A percentile compares a stretch with the other conserved stretches of the same genome.
Evolutionary conservation across 768 basidiomycete genomes (phyloP).

Genomic region (Russula earlei): DNA sequence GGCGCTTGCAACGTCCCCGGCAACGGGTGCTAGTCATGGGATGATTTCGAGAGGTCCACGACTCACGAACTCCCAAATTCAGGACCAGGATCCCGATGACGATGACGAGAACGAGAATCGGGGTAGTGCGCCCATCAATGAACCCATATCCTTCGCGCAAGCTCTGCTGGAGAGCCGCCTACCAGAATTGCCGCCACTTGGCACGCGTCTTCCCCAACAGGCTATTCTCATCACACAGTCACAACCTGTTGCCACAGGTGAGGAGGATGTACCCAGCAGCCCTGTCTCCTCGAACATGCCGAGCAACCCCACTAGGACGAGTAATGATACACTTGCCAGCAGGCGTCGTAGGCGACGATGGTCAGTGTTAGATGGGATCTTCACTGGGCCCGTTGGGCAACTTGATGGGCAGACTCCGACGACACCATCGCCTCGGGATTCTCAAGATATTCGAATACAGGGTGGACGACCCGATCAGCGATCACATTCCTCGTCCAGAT

Average conservation of each 20-base stretch:
- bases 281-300: constrained; percentile 39
- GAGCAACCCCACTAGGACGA: constrained; percentile 21
- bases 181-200: constrained; percentile 63
- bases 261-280: constrained; percentile 36
- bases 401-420: not conserved
- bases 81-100: constrained; percentile 30
- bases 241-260: constrained; percentile 29
- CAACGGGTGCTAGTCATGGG: constrained; percentile 16
- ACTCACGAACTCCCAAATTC: constrained; percentile 14
- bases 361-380: constrained; percentile 54
- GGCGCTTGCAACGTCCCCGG: constrained; percentile 44
- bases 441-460: not conserved
- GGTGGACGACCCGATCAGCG: not conserved
- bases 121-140: constrained; percentile 30
- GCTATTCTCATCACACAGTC: constrained; percentile 54
- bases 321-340: constrained; percentile 22
- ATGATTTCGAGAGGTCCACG: constrained; percentile 8
- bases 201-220: constrained; percentile 54
- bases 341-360: constrained; percentile 52
- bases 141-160: constrained; percentile 62
- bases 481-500: not conserved
- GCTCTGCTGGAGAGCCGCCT: constrained; percentile 71
- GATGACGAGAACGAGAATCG: constrained; percentile 16
- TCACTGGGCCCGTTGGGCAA: constrained; percentile 26
- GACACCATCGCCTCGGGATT: not conserved